phyloP scores from a whole-genome alignment of 2,329 filamentous ascomycete genomes.

The Bisporella sp. region DNA sequence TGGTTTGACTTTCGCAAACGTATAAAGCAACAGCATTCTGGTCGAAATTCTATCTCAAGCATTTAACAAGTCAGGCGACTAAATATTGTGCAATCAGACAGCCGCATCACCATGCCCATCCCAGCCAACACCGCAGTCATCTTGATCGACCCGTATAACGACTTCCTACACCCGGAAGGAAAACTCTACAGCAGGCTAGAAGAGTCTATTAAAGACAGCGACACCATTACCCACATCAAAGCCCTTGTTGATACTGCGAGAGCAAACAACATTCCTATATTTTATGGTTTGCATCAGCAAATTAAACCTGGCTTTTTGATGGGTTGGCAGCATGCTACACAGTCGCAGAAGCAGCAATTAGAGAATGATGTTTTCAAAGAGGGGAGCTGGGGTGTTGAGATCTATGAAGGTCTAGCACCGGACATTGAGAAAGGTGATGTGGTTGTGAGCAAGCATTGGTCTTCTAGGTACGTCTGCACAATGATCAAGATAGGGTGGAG shows the following conservation, averaged over 20 bases:
- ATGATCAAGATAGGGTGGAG: background rate
- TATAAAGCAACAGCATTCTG: too few species aligned
- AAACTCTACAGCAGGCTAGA: constrained; percentile 22
- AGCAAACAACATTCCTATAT: constrained; percentile 24
- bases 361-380: constrained; percentile 21
- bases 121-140: constrained; percentile 14
- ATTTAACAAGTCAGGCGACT: too few species aligned
- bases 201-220: constrained; percentile 22
- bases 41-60: too few species aligned
- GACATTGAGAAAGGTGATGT: constrained; percentile 23
- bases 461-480: constrained; percentile 16
- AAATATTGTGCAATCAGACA: too few species aligned
- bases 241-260: constrained; percentile 19
- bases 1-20: too few species aligned
- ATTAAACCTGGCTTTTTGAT: constrained; percentile 16
- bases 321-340: constrained; percentile 25
- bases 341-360: constrained; percentile 13
- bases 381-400: constrained; percentile 23
- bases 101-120: too few species aligned
- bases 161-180: constrained; percentile 19
- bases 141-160: constrained; percentile 21
- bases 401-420: constrained; percentile 24
- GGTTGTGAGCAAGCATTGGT: constrained; percentile 28
- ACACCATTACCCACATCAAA: constrained; percentile 21
- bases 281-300: constrained; percentile 28